Percentiles rank a stretch among this genome's conserved stretches.
Evolutionary conservation across 169 alveolate species (phyloP).

Genomic region (Plasmodium fragile): DNA sequence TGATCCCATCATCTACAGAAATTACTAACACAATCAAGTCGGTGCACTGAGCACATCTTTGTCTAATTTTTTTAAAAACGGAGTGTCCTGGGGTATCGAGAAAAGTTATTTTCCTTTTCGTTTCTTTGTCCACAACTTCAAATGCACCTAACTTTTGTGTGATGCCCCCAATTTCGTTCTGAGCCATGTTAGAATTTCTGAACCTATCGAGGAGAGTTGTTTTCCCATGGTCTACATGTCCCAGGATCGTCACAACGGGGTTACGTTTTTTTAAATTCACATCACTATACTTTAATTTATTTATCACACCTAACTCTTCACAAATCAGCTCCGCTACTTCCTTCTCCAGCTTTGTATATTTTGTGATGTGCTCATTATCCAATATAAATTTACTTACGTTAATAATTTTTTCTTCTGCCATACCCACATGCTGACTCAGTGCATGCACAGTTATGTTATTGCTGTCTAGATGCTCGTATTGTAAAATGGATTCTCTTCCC

Average conservation of each 20-base stretch:
- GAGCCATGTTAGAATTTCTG: conserved; percentile 84
- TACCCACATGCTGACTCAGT: conserved; percentile 88
- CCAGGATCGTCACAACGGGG: conserved; percentile 96
- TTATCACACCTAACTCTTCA: conserved; percentile 93
- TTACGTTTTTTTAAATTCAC: conserved; percentile 88
- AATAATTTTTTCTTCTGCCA: conserved; percentile 89
- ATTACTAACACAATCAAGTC: conserved; percentile 95
- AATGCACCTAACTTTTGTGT: conserved; percentile 96
- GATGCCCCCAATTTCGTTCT: conserved; percentile 92
- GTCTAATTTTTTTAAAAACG: conserved; percentile 93
- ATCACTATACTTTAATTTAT: conserved; percentile 90
- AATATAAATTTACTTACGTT: conserved; percentile 93
- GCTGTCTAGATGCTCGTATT: conserved; percentile 39
- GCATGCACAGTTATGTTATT: conserved; percentile 76
- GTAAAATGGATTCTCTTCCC: neutral
- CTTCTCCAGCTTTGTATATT: conserved; percentile 85
- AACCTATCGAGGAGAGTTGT: conserved; percentile 93
- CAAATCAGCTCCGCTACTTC: conserved; percentile 83
- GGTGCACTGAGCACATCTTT: conserved; percentile 95
- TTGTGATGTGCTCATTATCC: conserved; percentile 92
- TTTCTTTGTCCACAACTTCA: conserved; percentile 84
- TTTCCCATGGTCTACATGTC: conserved; percentile 99
- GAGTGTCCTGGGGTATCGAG: conserved; percentile 98
- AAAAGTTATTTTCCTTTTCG: conserved; percentile 86
- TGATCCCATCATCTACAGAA: conserved; percentile 95